phyloP scores from a whole-genome alignment of 2,329 filamentous ascomycete genomes.

The Nectriaceae sp. region DNA sequence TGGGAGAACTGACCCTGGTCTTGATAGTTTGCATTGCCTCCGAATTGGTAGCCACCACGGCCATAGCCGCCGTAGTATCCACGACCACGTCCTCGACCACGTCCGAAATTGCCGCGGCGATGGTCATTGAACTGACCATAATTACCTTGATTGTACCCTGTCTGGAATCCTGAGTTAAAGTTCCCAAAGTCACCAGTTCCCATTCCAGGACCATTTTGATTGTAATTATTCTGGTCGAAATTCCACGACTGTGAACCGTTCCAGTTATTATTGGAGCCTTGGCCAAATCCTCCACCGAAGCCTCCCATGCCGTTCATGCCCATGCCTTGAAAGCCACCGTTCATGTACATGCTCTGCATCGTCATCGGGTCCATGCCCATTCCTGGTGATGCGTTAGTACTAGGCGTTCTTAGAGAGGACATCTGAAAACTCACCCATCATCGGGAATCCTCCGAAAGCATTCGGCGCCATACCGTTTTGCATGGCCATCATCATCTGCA shows the following conservation, averaged over 20 bases:
- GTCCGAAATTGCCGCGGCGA: constrained; percentile 66
- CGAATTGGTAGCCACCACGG: constrained; percentile 56
- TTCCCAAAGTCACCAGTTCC: constrained; percentile 78
- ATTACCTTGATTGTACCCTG: constrained; percentile 82
- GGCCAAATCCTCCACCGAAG: constrained; percentile 62
- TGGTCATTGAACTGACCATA: constrained; percentile 84
- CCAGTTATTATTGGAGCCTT: constrained; percentile 76
- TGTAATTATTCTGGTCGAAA: constrained; percentile 87
- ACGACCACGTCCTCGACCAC: constrained; percentile 66
- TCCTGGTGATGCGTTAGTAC: constrained; percentile 48
- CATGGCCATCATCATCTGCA: constrained; percentile 82
- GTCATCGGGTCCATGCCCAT: constrained; percentile 83
- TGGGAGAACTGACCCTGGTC: constrained; percentile 35
- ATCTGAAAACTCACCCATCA: constrained; percentile 75
- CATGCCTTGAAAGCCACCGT: constrained; percentile 76
- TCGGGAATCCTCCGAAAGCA: constrained; percentile 63
- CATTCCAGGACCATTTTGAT: constrained; percentile 81
- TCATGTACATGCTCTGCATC: constrained; percentile 80
- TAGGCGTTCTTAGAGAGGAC: constrained; percentile 1
- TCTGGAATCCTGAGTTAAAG: constrained; percentile 76
- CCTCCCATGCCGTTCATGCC: constrained; percentile 82
- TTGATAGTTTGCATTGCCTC: constrained; percentile 40
- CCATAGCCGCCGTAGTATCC: constrained; percentile 58
- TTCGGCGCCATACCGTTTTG: constrained; percentile 64
- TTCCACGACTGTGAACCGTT: constrained; percentile 81